Base-by-base conservation (phyloP, 768 basidiomycete genomes). In the Pulveroboletus ravenelii region DNA sequence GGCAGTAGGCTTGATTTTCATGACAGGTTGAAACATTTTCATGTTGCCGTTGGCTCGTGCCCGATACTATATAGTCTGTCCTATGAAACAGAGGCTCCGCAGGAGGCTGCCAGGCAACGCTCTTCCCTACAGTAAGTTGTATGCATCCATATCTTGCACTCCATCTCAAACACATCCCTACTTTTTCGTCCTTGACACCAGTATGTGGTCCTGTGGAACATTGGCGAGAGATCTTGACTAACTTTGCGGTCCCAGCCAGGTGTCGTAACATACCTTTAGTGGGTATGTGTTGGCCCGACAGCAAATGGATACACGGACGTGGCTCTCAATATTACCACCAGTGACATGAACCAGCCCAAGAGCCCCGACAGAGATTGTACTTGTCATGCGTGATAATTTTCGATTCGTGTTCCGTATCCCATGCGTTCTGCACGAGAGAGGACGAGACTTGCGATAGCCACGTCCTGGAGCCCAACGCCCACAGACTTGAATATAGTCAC, bases 401-500 rank as follows among this genome's bases (percentile, higher is more conserved):
- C 44, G 10, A 35, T 25, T 8, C 15, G 44, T 35, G 70, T 79
- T 8, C 90, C 88, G 5, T 79, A 55, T 1, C 72, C 74, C 59
- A 76, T 67, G 47, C 70, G 61, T 57, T 81, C 70, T 2, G 91
- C 90, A 45, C 74, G 74, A 5, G 77, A 68, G 2, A 91, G 77
- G 1, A 92, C 80, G 3, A 85, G 78, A 48, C 70, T 74, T 10
- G 89, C 82, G 51, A 94, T 89, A 0, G 84, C 87, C 5, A 89
- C 87, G 56, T 95, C 93, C 60, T 94, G 92, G n/a, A 89, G 68
- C 1, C 87, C 89, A 6, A 93, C 68, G 2, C 93, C 92, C 6
- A 94, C 93, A 0, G 86, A 88, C 69, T 93, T 94, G 78, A 91
- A 93, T 27, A 94, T 75, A 1, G 85, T 88, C 10, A 93, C 74